phyloP scores from a whole-genome alignment of 495 filamentous ascomycete genomes.

The Sabuloglossum arenarium region DNA sequence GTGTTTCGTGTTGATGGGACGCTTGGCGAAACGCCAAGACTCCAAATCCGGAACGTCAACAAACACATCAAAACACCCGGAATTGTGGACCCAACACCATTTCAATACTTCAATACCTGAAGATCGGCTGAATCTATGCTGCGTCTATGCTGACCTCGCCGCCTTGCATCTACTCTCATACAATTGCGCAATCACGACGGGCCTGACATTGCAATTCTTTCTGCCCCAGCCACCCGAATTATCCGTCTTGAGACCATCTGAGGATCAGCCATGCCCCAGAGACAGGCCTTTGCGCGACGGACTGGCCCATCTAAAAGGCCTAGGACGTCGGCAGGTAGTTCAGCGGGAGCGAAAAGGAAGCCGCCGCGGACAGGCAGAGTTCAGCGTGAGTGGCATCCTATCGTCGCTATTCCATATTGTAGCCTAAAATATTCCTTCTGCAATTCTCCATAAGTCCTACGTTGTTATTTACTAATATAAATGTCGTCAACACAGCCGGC shows the following conservation, averaged over 20 bases:
- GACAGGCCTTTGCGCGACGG: background rate
- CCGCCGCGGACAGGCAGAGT: background rate
- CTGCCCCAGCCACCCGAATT: background rate
- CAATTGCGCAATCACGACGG: background rate
- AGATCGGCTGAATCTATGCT: no score
- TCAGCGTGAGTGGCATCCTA: background rate
- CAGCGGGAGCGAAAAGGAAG: background rate
- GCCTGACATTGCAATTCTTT: background rate
- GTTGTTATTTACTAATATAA: background rate
- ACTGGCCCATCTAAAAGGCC: background rate
- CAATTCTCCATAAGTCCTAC: background rate
- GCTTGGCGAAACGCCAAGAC: background rate
- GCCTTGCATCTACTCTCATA: background rate
- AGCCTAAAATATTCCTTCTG: background rate
- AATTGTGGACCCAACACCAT: no score
- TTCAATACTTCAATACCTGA: no score
- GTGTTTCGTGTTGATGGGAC: no score
- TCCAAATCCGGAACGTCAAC: background rate
- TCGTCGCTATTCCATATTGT: background rate
- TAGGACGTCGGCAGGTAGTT: background rate
- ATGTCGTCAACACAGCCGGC: slow-evolving; percentile 29
- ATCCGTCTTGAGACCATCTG: background rate
- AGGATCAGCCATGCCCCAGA: background rate
- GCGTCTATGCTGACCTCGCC: no score
- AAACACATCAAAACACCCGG: background rate